Conservation (phyloP, 2,329 filamentous ascomycete species). For the Pezicula carpinea region DNA sequence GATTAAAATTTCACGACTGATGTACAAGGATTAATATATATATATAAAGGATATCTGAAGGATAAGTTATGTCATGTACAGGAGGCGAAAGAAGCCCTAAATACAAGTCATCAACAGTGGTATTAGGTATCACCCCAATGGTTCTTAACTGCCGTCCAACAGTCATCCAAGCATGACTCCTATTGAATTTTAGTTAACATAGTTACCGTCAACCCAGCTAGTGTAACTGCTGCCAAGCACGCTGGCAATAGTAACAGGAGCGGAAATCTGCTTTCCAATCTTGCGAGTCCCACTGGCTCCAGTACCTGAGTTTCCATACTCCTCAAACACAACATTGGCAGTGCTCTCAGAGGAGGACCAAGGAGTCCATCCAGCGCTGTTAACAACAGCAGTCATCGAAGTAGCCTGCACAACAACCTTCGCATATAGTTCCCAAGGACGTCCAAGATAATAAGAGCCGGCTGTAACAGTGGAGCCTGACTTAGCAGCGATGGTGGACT, state of each 20-base stretch:
- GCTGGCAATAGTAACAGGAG: slow-evolving; percentile 34
- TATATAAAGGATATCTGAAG: too few species aligned
- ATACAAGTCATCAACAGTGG: too few species aligned
- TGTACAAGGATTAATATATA: too few species aligned
- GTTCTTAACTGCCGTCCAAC: too few species aligned
- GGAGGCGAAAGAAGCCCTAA: too few species aligned
- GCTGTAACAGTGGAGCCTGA: slow-evolving; percentile 30
- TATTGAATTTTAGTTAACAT: too few species aligned
- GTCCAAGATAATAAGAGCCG: slow-evolving; percentile 41
- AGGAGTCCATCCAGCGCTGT: slow-evolving; percentile 40
- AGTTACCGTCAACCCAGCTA: slow-evolving; percentile 32
- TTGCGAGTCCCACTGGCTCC: slow-evolving; percentile 40
- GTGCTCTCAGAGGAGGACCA: slow-evolving; percentile 40
- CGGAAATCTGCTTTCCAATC: slow-evolving; percentile 35
- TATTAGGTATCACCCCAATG: too few species aligned
- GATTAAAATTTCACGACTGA: too few species aligned
- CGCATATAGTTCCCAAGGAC: slow-evolving; percentile 44
- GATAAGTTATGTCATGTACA: too few species aligned
- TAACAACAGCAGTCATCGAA: slow-evolving; percentile 41
- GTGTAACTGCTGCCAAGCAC: slow-evolving; percentile 38
- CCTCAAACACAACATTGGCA: slow-evolving; percentile 41
- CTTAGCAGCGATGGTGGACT: slow-evolving; percentile 38
- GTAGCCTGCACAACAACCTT: slow-evolving; percentile 44
- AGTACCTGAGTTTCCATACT: slow-evolving; percentile 45
- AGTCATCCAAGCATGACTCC: too few species aligned